Percentiles rank a stretch among this genome's conserved stretches.
phyloP scores from a whole-genome alignment of 805 yeast genomes.

The Candida nonsorbophila region DNA sequence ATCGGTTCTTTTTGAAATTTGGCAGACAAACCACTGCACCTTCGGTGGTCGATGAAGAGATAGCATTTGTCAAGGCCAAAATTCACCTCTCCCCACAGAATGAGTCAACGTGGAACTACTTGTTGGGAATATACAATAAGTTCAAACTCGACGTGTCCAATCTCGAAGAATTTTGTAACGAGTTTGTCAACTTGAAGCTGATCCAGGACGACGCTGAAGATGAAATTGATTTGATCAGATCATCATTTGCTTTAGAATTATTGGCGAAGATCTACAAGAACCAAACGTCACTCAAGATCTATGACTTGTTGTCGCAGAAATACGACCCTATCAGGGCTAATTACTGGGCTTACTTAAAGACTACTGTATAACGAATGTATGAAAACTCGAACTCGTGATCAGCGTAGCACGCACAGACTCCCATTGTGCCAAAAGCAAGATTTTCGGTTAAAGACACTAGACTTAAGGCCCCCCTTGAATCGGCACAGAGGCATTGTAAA shows the following conservation, averaged over 20 bases:
- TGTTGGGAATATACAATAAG: slow-evolving; percentile 48
- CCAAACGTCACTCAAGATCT: slow-evolving; percentile 38
- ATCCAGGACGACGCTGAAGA: slow-evolving; percentile 14
- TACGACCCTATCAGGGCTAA: slow-evolving; percentile 60
- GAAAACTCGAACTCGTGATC: too few relatives aligned
- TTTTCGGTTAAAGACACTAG: too few relatives aligned
- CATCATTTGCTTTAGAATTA: slow-evolving; percentile 61
- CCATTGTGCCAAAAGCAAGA: too few relatives aligned
- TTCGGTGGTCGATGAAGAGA: slow-evolving; percentile 36
- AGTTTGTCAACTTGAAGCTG: slow-evolving; percentile 27
- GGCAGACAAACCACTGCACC: slow-evolving; percentile 6
- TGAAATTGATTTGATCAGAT: slow-evolving; percentile 23
- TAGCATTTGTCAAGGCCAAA: slow-evolving; percentile 42
- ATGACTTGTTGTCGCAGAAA: slow-evolving; percentile 43
- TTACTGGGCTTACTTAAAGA: slow-evolving; percentile 53
- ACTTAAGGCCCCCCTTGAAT: too few relatives aligned
- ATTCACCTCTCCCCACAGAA: slow-evolving; percentile 72
- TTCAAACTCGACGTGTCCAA: slow-evolving; percentile 21
- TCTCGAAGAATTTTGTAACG: slow-evolving; percentile 41
- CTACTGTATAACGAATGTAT: slow-evolving; percentile 1
- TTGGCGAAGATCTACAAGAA: slow-evolving; percentile 46
- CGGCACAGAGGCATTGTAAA: too few relatives aligned
- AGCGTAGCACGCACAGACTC: too few relatives aligned
- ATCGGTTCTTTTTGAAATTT: slow-evolving; percentile 57
- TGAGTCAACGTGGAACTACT: slow-evolving; percentile 81